A percentile compares a stretch with the other conserved stretches of the same genome.
phyloP scores from a whole-genome alignment of 805 yeast species.

The Barnettozyma vustinii region DNA sequence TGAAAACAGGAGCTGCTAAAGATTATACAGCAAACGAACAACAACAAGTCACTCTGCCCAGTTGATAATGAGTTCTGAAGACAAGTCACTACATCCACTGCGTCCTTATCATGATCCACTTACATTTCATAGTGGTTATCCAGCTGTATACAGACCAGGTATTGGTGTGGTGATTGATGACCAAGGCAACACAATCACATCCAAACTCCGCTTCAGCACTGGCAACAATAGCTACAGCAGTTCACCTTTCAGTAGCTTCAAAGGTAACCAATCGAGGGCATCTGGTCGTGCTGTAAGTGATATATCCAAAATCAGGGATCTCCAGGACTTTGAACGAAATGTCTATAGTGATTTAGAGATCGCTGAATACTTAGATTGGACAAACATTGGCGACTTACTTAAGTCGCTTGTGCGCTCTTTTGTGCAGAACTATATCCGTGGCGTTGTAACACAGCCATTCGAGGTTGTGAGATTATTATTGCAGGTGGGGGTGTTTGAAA shows the following conservation, averaged over 20 bases:
- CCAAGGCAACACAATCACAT: slow-evolving; percentile 34
- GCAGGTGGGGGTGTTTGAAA: slow-evolving; percentile 66
- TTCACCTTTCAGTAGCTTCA: slow-evolving; percentile 14
- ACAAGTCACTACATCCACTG: slow-evolving; percentile 19
- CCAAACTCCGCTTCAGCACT: slow-evolving; percentile 26
- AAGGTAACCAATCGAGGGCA: slow-evolving; percentile 6
- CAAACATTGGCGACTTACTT: slow-evolving; percentile 51
- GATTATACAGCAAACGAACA: not conserved
- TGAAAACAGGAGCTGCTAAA: not conserved
- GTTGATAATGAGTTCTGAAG: not conserved
- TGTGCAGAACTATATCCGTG: slow-evolving; percentile 61
- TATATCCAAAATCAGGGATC: slow-evolving; percentile 15
- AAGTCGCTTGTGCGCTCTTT: slow-evolving; percentile 56
- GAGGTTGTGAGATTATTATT: slow-evolving; percentile 74
- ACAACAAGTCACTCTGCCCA: not conserved
- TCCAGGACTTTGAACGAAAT: slow-evolving; percentile 23
- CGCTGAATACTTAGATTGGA: slow-evolving; percentile 57
- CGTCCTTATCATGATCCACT: slow-evolving; percentile 74
- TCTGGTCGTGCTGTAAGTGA: slow-evolving; percentile 5
- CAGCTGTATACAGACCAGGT: slow-evolving; percentile 55
- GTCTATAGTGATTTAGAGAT: slow-evolving; percentile 49
- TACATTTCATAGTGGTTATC: slow-evolving; percentile 58
- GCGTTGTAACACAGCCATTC: slow-evolving; percentile 78
- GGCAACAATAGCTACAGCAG: slow-evolving; percentile 15
- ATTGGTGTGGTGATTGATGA: slow-evolving; percentile 49